Percentiles rank a stretch among this genome's conserved stretches.
phyloP scores from a whole-genome alignment of 768 basidiomycete species.

The Leccinum obscurum region DNA sequence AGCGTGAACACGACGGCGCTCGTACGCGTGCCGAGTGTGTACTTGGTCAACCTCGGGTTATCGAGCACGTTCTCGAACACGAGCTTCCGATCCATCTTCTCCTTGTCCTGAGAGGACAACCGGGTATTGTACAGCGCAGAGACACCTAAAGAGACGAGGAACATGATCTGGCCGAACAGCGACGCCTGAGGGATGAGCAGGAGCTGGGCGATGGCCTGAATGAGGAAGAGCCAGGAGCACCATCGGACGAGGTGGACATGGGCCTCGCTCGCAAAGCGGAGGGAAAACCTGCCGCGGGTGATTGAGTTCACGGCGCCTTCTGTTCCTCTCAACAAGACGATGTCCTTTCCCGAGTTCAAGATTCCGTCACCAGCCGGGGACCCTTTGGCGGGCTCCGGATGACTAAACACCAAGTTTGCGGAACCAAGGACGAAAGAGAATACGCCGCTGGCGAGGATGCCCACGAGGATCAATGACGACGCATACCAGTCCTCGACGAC shows the following conservation, averaged over 20 bases:
- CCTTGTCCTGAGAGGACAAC: constrained; percentile 32
- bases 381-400: constrained; percentile 24
- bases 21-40: constrained; percentile 19
- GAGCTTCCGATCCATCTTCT: constrained; percentile 16
- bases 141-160: constrained; percentile 26
- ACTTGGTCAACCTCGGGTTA: constrained; percentile 16
- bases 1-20: constrained; percentile 17
- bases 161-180: constrained; percentile 33
- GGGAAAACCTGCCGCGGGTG: constrained; percentile 21
- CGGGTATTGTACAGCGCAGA: constrained; percentile 30
- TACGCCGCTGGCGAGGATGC: constrained; percentile 33
- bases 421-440: constrained; percentile 29
- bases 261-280: constrained; percentile 19
- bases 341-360: constrained; percentile 16
- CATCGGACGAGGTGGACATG: constrained; percentile 18
- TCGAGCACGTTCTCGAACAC: constrained; percentile 13
- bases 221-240: constrained; percentile 23
- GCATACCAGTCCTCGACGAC: constrained; percentile 27
- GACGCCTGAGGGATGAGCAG: constrained; percentile 33
- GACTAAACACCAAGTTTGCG: constrained; percentile 20
- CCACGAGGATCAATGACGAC: constrained; percentile 31
- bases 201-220: constrained; percentile 30
- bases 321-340: constrained; percentile 28
- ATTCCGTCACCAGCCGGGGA: constrained; percentile 32
- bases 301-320: constrained; percentile 32